Conservation (phyloP, 2,329 filamentous ascomycete species). For the Neofusicoccum ribis region DNA sequence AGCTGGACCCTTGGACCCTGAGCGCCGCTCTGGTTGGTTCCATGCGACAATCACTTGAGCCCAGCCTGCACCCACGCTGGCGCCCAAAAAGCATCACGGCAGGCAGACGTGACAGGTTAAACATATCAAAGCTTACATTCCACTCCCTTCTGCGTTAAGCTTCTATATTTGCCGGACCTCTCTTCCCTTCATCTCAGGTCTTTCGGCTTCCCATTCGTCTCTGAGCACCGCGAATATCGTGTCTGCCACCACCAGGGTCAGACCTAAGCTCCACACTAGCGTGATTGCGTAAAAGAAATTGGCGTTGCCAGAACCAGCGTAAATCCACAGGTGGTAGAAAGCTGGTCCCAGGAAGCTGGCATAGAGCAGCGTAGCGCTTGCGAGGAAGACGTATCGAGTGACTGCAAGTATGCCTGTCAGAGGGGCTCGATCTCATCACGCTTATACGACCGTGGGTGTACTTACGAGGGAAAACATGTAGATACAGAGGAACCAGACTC, state of each 20-base stretch:
- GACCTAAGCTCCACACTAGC: slow-evolving; percentile 91
- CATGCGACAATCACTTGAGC: neutral
- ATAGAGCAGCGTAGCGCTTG: slow-evolving; percentile 80
- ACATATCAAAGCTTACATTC: neutral
- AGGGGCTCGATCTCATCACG: neutral
- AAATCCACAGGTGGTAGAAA: slow-evolving; percentile 98
- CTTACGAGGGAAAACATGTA: slow-evolving; percentile 84
- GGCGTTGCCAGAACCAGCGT: slow-evolving; percentile 94
- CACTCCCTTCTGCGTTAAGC: neutral
- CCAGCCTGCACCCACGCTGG: neutral
- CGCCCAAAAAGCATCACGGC: neutral
- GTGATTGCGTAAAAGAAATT: slow-evolving; percentile 99
- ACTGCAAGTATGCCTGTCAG: slow-evolving; percentile 48
- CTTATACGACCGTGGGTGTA: slow-evolving; percentile 22
- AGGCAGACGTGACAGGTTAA: neutral
- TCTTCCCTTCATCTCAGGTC: slow-evolving; percentile 86
- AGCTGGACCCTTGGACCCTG: neutral
- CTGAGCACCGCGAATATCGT: slow-evolving; percentile 82
- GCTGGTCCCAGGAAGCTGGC: slow-evolving; percentile 85
- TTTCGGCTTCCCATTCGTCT: slow-evolving; percentile 91
- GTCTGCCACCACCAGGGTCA: slow-evolving; percentile 85
- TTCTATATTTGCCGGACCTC: slow-evolving; percentile 81
- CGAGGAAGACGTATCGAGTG: slow-evolving; percentile 91
- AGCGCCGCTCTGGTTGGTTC: neutral
- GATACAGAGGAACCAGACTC: slow-evolving; percentile 77